Conservation (phyloP, 192 early-diverging fungal species). For the Backusella mclennaniae region DNA sequence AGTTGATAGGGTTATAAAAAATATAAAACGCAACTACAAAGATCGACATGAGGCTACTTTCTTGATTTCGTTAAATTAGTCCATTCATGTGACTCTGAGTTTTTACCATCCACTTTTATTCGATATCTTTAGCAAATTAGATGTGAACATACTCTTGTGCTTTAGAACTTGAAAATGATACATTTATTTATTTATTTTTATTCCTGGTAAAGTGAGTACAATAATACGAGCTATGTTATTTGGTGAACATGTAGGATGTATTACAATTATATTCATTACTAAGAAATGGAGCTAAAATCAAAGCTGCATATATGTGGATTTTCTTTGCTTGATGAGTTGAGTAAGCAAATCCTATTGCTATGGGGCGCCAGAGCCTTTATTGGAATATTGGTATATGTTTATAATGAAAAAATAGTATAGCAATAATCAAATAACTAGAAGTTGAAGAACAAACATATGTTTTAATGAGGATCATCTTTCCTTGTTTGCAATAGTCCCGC, state of each 20-base stretch:
- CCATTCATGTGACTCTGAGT: background rate
- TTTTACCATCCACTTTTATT: background rate
- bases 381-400: background rate
- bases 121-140: background rate
- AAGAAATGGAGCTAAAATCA: background rate
- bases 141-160: background rate
- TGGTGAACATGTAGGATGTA: background rate
- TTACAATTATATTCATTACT: background rate
- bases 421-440: background rate
- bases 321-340: background rate
- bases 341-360: background rate
- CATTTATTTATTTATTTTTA: background rate
- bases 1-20: background rate
- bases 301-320: background rate
- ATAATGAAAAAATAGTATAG: background rate
- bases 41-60: background rate
- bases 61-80: background rate
- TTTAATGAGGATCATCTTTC: background rate
- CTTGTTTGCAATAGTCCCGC: background rate
- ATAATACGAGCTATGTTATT: background rate
- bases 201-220: background rate
- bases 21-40: background rate
- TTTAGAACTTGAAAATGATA: background rate
- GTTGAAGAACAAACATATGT: background rate
- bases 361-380: background rate